Evolutionary conservation across 345 rosid genomes (phyloP), one percentile per base, ranked within the genome.

Genomic region (Hibiscus mutabilis): DNA sequence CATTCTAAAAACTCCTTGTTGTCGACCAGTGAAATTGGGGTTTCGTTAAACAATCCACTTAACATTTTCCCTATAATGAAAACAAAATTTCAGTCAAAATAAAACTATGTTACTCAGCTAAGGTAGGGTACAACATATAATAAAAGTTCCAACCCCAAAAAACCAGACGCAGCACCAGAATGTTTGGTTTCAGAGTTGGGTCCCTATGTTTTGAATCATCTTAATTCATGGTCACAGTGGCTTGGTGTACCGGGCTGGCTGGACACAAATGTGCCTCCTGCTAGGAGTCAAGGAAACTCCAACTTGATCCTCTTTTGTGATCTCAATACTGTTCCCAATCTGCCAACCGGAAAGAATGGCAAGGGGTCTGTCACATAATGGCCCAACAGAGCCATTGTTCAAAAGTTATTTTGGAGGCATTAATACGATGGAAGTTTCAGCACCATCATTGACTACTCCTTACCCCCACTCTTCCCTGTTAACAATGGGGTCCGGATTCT

Each of bases 251-350:
- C 60, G 66, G 81, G 79, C 37, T 25, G 59, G 19, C 78, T 73
- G 76, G 76, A 78, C 70, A 74, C 84, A 78, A 73, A 53, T 33
- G 60, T 81, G 76, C 62, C 76, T 76, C 78, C 82, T 79, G 84
- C 76, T 77, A 67, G 72, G 78, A 66, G 61, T 75, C 78, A n/a
- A 27, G 78, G 78, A 56, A 74, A 67, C 74, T 60, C 68, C 60
- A 33, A 57, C 55, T 57, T 3, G 46, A 60, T 52, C 37, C 22
- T 24, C 7, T 44, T 14, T 21, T 19, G 29, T 67, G 37, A 70
- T 49, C 61, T 74, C 65, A 68, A 72, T 74, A 19, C 67, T 62
- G 68, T 61, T 62, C 59, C 51, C 75, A 44, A 75, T 65, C 81
- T 49, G 63, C 70, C 81, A 2, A 46, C 42, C 19, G 55, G 24